phyloP scores from a whole-genome alignment of 2,329 filamentous ascomycete genomes.

The Beauveria pseudobassiana region DNA sequence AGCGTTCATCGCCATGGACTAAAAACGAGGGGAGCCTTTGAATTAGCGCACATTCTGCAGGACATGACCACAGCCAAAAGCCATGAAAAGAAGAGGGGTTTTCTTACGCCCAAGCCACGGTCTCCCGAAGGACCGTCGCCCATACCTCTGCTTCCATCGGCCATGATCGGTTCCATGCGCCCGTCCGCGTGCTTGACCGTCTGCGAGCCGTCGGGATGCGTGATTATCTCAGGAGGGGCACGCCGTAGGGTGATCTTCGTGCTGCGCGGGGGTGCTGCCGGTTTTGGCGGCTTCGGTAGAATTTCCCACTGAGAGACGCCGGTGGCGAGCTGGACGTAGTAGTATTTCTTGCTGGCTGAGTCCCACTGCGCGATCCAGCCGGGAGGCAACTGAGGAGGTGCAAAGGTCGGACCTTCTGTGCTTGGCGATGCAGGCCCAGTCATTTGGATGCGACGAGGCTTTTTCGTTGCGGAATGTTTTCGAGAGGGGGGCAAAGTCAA shows the following conservation, averaged over 20 bases:
- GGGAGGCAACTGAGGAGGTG: conserved; percentile 52
- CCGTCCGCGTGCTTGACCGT: conserved; percentile 54
- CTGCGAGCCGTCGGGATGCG: conserved; percentile 55
- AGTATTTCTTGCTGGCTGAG: conserved; percentile 55
- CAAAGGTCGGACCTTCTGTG: conserved; percentile 51
- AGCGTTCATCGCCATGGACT: conserved; percentile 56
- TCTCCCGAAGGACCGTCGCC: conserved; percentile 48
- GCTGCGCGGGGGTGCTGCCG: conserved; percentile 50
- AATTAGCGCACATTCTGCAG: not conserved
- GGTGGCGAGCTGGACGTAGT: conserved; percentile 65
- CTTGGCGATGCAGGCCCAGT: conserved; percentile 50
- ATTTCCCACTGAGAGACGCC: conserved; percentile 69
- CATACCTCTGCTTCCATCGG: conserved; percentile 42
- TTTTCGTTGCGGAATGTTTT: conserved; percentile 3
- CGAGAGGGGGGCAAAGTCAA: conserved; percentile 9
- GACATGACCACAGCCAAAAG: conserved; percentile 1
- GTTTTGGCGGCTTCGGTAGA: conserved; percentile 55
- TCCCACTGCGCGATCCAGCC: conserved; percentile 69
- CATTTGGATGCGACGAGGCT: conserved; percentile 34
- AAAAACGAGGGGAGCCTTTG: not conserved
- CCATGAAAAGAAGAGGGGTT: conserved; percentile 7
- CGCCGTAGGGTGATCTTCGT: conserved; percentile 53
- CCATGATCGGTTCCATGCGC: conserved; percentile 51
- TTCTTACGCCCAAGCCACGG: conserved; percentile 57
- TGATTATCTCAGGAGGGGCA: conserved; percentile 51